Base-by-base conservation (phyloP, 2,329 filamentous ascomycete species). In the Myriosclerotinia duriaeana region DNA sequence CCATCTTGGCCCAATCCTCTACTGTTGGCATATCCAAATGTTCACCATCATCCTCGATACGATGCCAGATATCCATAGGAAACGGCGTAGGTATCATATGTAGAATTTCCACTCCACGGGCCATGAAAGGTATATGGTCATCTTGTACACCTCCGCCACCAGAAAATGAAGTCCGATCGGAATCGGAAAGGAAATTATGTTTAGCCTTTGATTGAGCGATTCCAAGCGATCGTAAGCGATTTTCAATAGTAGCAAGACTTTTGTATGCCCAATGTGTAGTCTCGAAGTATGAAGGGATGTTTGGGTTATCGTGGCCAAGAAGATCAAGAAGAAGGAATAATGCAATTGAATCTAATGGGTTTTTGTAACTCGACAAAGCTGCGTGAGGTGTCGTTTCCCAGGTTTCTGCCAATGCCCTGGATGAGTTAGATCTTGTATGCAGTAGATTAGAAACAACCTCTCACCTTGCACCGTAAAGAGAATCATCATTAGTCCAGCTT, bases 181-280 rank as follows among this genome's bases (percentile, higher is more conserved):
- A 75, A 53, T 96, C 89, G 8, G 83, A 79, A 5, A 97, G 80
- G 75, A 96, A 97, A n/a, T 72, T 70, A 0, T 84, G 75, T 67
- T 79, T 77, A 67, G 78, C 78, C 1, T 80, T 79, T 46, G 89
- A 88, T 75, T 91, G 88, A 69, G 94, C 85, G 44, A 89, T 78
- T 0, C 81, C 81, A 0, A 93, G 80, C 12, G 82, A 79, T 44
- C 93, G 87, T 76, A 97, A 82, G 36, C 93, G 88, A 61, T 81
- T 78, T 79, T 98, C 94, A 20, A 96, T 79, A 2, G 80, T 79
- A 0, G 91, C 89, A 81, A 98, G 86, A 67, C 85, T 84, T 71
- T 86, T 82, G 77, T 98, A 98, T 0, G 93, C 93, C 94, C 94
- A 97, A 76, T 98, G 94, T 0, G 94, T 97, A 1, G 89, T 90